These are phyloP conservation scores for Tulasnella sp. DNA, from an alignment of 768 basidiomycete genomes.

Conservation along the genomic window DNA sequence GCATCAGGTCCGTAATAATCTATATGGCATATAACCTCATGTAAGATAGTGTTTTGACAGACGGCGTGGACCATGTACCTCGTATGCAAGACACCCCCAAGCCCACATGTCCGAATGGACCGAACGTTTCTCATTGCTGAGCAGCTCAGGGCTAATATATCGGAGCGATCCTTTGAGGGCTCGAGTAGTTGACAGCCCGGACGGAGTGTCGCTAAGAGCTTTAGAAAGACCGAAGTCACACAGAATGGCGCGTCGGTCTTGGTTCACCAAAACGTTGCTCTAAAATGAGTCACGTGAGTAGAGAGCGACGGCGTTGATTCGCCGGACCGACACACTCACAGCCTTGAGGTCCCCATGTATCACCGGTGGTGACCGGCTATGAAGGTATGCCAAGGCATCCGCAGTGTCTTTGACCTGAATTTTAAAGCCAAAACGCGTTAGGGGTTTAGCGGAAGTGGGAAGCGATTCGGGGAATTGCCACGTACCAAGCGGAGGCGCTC, in stretches of 20 bases:
- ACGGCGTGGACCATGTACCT: background rate
- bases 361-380: background rate
- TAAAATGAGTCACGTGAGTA: background rate
- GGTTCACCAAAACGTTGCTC: constrained; percentile 21
- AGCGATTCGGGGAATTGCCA: background rate
- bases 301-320: background rate
- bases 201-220: background rate
- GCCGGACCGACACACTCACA: constrained; percentile 6
- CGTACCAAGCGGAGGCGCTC: background rate
- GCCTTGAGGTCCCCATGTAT: constrained; percentile 24
- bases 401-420: constrained; percentile 16
- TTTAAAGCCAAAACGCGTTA: background rate
- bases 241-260: constrained; percentile 13
- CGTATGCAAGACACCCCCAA: constrained; percentile 17
- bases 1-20: background rate
- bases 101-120: constrained; percentile 15
- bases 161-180: background rate
- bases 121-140: background rate
- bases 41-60: too few relatives aligned
- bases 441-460: background rate
- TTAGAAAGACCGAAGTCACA: constrained; percentile 28
- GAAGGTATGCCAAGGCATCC: constrained; percentile 13
- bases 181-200: constrained; percentile 18
- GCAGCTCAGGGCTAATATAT: constrained; percentile 20
- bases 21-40: background rate